Evolutionary conservation across 2,329 filamentous ascomycete genomes (phyloP).

Genomic region (Seiridium cupressi): DNA sequence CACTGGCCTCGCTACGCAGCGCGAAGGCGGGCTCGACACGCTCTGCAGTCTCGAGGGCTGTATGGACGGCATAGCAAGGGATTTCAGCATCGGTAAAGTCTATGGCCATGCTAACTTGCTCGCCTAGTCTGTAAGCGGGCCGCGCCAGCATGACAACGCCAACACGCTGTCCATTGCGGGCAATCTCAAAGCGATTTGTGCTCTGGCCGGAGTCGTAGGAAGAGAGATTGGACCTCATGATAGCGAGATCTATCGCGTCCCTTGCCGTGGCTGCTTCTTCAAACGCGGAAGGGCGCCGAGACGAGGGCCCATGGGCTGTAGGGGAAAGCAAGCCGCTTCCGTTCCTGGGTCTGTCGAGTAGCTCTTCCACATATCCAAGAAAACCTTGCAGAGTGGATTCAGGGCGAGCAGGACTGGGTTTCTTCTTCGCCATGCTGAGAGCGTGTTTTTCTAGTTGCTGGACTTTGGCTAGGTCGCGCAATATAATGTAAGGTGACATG

Average conservation of each 20-base stretch:
- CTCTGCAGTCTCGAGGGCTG: constrained; percentile 83
- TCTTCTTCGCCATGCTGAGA: constrained; percentile 18
- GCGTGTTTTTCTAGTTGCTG: constrained; percentile 44
- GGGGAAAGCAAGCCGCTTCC: constrained; percentile 69
- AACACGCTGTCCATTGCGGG: constrained; percentile 86
- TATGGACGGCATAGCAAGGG: constrained; percentile 81
- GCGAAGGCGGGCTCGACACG: constrained; percentile 78
- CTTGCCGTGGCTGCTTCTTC: constrained; percentile 65
- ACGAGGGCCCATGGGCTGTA: constrained; percentile 56
- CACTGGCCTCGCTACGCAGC: constrained; percentile 79
- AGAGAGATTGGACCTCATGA: constrained; percentile 75
- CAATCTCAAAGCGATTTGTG: constrained; percentile 93
- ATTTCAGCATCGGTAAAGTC: constrained; percentile 79
- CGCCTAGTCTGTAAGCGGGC: constrained; percentile 84
- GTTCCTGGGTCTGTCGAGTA: constrained; percentile 60
- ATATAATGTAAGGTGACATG: constrained; percentile 88
- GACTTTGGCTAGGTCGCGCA: constrained; percentile 77
- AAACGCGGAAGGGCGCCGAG: constrained; percentile 52
- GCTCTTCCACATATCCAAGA: constrained; percentile 72
- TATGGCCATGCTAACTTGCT: constrained; percentile 78
- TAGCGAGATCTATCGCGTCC: constrained; percentile 88
- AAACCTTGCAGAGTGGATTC: constrained; percentile 62
- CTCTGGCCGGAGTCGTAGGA: constrained; percentile 66
- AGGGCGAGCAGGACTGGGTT: constrained; percentile 25
- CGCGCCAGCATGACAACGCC: constrained; percentile 86